Evolutionary conservation across 1,139 yeast species (phyloP), one percentile per base, ranked within the genome.

Genomic region (Pichia kudriavzevii): DNA sequence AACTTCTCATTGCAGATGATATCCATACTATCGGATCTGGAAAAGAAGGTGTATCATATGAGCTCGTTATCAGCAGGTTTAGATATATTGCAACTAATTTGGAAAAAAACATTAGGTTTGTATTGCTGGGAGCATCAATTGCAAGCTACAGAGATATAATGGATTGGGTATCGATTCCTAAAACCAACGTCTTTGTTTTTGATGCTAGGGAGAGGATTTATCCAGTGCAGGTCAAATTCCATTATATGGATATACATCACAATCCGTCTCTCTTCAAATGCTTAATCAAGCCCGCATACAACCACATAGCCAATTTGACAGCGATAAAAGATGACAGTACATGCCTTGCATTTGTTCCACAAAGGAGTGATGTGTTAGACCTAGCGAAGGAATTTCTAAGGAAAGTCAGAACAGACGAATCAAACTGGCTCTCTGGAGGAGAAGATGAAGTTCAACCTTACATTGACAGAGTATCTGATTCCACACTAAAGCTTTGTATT

Each of bases 81-180:
- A 64, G 81, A 40, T 75, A 82, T 44, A 72, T 87, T 55, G 62
- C 76, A 0, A 66, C 74, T 1, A 93, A 83, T 45, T 54, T 78
- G 11, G 79, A 76, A 20, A 61, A 59, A 2, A 48, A 55, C 5
- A 47, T 75, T 2, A 63, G 97, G 42, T 59, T 85, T 21, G 69
- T 91, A 16, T 88, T 74, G 0, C 58, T 91, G 12, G 67, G 84
- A 1, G 66, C 75, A 2, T 75, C 95, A 0, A 55, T 88, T 24
- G 74, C 93, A 0, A 81, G 80, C 52, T 84, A 81, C 4, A 67
- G 74, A 37, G 95, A 84, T 45, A 57, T 88, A 43, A 93, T 84
- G 1, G 84, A 79, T 40, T 93, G 97, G 95, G 58, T 91, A 23
- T 94, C 93, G 2, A 78, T 82, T 22, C 43, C 57, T 2, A 63